phyloP scores from a whole-genome alignment of 169 alveolate genomes.

The Babesia bovis region DNA sequence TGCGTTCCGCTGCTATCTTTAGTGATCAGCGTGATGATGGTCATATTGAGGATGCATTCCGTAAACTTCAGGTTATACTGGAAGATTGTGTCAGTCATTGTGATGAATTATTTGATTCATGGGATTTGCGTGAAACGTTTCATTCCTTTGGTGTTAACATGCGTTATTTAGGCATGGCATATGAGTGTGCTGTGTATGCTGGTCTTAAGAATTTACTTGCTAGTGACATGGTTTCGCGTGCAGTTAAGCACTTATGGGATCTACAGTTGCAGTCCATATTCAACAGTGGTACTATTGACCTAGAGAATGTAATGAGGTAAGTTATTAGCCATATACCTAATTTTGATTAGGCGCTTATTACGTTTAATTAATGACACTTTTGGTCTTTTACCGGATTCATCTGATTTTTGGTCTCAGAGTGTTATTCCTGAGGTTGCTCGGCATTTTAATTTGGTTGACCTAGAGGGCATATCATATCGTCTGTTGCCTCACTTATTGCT shows the following conservation, averaged over 20 bases:
- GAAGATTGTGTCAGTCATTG: constrained; percentile 61
- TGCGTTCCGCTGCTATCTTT: constrained; percentile 35
- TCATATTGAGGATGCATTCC: constrained; percentile 44
- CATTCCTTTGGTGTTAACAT: constrained; percentile 77
- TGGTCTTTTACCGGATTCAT: constrained; percentile 38
- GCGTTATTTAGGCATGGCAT: constrained; percentile 64
- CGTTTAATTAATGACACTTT: constrained; percentile 44
- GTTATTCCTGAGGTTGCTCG: constrained; percentile 50
- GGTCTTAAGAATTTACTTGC: constrained; percentile 50
- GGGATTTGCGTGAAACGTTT: constrained; percentile 68
- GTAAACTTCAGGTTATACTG: constrained; percentile 54
- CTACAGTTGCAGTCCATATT: constrained; percentile 17
- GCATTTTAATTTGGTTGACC: constrained; percentile 49
- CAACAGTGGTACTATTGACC: not conserved
- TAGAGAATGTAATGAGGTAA: constrained; percentile 38
- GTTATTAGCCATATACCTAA: not conserved
- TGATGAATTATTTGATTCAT: constrained; percentile 65
- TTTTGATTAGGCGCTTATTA: constrained; percentile 12
- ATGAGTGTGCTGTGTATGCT: constrained; percentile 55
- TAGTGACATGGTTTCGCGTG: constrained; percentile 51
- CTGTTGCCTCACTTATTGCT: constrained; percentile 53
- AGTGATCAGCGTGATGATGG: constrained; percentile 43
- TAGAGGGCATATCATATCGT: constrained; percentile 41
- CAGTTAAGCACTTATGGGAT: constrained; percentile 59
- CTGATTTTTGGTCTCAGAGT: constrained; percentile 48